phyloP scores from a whole-genome alignment of 2,329 filamentous ascomycete species.

The Bimuria novae-zelandiae region DNA sequence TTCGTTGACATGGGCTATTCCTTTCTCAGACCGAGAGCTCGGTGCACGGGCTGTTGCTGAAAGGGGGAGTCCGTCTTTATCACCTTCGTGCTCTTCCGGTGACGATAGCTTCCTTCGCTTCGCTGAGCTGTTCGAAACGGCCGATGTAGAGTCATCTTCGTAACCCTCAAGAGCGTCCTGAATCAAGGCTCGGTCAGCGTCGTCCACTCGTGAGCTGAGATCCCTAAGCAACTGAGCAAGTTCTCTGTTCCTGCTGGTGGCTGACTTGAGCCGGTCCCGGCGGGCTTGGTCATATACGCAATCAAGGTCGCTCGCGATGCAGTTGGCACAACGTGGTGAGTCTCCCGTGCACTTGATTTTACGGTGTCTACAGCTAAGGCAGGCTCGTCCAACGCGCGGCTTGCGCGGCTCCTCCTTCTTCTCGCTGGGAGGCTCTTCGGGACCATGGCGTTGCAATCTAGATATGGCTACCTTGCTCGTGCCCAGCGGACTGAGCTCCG shows the following conservation, averaged over 20 bases:
- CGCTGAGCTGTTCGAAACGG: slow-evolving; percentile 3
- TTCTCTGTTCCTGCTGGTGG: slow-evolving; percentile 25
- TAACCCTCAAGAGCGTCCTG: slow-evolving; percentile 21
- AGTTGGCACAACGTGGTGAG: slow-evolving; percentile 24
- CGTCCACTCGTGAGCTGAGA: slow-evolving; percentile 19
- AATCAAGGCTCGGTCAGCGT: slow-evolving; percentile 22
- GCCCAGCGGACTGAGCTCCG: background rate
- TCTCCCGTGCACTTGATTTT: slow-evolving; percentile 34
- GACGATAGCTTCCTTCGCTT: slow-evolving; percentile 1
- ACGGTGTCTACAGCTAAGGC: background rate
- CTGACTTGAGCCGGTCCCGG: slow-evolving; percentile 30
- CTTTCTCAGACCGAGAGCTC: slow-evolving; percentile 34
- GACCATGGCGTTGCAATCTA: background rate
- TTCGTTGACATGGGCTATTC: slow-evolving; percentile 35
- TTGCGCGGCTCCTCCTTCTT: background rate
- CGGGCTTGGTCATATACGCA: slow-evolving; percentile 32
- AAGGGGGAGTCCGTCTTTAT: background rate
- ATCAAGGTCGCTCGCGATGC: slow-evolving; percentile 13
- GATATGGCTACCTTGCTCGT: background rate
- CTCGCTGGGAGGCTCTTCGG: background rate
- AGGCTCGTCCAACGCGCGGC: background rate
- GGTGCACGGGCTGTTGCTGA: slow-evolving; percentile 21
- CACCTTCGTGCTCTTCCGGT: background rate
- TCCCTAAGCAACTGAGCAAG: slow-evolving; percentile 24
- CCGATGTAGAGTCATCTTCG: slow-evolving; percentile 17